Conservation (phyloP, 805 yeast genomes). For the Maudiozyma bulderi region DNA sequence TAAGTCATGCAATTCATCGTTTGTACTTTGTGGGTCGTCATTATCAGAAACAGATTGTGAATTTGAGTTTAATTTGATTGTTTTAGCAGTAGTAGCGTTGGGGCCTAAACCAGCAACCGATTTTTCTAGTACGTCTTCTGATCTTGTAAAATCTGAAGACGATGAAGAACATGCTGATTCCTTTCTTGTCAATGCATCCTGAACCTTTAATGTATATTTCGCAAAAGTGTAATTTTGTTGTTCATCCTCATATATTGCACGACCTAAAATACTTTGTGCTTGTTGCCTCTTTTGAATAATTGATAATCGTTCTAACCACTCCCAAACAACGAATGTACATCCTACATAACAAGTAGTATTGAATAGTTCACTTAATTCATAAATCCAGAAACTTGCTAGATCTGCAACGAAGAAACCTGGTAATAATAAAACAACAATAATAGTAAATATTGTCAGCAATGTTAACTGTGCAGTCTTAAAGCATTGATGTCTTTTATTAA, state of each 20-base stretch:
- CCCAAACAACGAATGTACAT: conserved; percentile 73
- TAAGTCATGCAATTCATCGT: conserved; percentile 1
- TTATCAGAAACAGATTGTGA: background rate
- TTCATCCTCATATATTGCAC: conserved; percentile 67
- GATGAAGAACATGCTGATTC: conserved; percentile 2
- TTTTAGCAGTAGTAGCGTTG: too few species aligned
- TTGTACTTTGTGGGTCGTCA: background rate
- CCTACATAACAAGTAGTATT: conserved; percentile 62
- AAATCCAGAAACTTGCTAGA: conserved; percentile 66
- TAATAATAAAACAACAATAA: conserved; percentile 48
- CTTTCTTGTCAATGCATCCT: conserved; percentile 16
- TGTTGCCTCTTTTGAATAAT: conserved; percentile 50
- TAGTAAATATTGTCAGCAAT: conserved; percentile 46
- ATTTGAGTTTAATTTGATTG: background rate
- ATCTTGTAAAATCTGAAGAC: background rate
- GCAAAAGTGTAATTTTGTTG: conserved; percentile 25
- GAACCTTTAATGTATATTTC: conserved; percentile 21
- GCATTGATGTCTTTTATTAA: conserved; percentile 44
- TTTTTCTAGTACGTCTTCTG: background rate
- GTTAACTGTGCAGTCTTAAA: conserved; percentile 38
- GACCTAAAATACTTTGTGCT: conserved; percentile 63
- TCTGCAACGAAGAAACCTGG: conserved; percentile 69
- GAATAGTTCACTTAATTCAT: conserved; percentile 62
- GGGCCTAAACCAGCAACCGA: background rate
- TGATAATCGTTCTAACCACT: conserved; percentile 65